phyloP scores from a whole-genome alignment of 768 basidiomycete species.

The Pulveroboletus sp. region DNA sequence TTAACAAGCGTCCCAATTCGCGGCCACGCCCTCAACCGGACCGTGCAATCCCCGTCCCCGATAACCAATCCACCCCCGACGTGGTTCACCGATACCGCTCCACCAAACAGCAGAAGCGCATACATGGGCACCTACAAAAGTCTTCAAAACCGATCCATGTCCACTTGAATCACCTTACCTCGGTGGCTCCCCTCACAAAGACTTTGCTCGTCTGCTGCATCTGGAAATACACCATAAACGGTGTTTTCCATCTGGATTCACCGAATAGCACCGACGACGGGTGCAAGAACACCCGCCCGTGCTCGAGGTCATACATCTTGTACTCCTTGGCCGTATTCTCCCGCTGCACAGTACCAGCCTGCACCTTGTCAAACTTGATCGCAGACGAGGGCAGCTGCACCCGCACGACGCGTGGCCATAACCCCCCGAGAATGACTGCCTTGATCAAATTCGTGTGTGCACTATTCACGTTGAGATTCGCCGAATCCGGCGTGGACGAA shows the following conservation, averaged over 20 bases:
- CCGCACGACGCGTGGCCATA: slow-evolving; percentile 82
- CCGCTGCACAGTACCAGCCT: slow-evolving; percentile 79
- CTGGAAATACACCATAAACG: slow-evolving; percentile 81
- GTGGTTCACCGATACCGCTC: slow-evolving; percentile 74
- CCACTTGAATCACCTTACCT: slow-evolving; percentile 46
- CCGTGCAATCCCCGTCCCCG: slow-evolving; percentile 45
- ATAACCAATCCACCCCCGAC: slow-evolving; percentile 73
- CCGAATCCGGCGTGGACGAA: slow-evolving; percentile 41
- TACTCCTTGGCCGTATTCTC: slow-evolving; percentile 85
- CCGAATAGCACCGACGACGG: slow-evolving; percentile 80
- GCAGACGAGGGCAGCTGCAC: slow-evolving; percentile 71
- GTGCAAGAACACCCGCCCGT: slow-evolving; percentile 74
- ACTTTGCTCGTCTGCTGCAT: slow-evolving; percentile 81
- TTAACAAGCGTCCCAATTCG: slow-evolving; percentile 88
- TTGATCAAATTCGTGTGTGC: slow-evolving; percentile 75
- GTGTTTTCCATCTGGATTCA: slow-evolving; percentile 68
- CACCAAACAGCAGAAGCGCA: slow-evolving; percentile 81
- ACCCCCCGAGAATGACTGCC: slow-evolving; percentile 78
- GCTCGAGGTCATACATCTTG: slow-evolving; percentile 70
- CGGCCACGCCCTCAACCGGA: slow-evolving; percentile 82
- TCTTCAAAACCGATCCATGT: neutral
- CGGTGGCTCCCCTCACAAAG: slow-evolving; percentile 83
- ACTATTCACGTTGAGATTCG: slow-evolving; percentile 62
- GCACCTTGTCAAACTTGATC: slow-evolving; percentile 82
- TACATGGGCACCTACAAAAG: slow-evolving; percentile 77